These are phyloP conservation scores for Dalbergia cultrata DNA, from an alignment of 306 rosid species.

Conservation along the genomic window DNA sequence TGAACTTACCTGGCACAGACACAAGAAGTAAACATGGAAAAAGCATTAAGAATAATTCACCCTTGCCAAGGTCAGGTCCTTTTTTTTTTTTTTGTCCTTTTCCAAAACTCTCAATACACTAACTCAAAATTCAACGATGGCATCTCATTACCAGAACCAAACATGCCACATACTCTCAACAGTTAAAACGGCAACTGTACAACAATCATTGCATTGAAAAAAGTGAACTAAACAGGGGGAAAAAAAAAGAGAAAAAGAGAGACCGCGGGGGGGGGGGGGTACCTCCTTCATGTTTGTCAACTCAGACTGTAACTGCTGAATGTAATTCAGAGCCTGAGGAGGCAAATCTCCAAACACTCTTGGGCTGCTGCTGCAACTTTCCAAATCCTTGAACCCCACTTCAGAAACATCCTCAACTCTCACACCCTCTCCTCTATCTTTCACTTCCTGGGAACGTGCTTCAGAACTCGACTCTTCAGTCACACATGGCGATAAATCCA, in stretches of 20 bases:
- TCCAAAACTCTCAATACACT: background rate
- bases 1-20: background rate
- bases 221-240: background rate
- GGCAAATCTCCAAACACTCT: conserved; percentile 69
- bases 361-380: conserved; percentile 45
- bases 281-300: conserved; percentile 71
- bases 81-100: too few relatives aligned
- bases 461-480: conserved; percentile 44
- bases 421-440: conserved; percentile 44
- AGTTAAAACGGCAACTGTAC: conserved; percentile 7
- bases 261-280: background rate
- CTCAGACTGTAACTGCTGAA: conserved; percentile 80
- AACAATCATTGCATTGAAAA: conserved; percentile 8
- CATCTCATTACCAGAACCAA: conserved; percentile 19
- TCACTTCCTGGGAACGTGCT: conserved; percentile 43
- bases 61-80: too few relatives aligned
- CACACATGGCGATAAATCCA: conserved; percentile 61
- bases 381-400: conserved; percentile 51
- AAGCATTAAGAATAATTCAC: too few relatives aligned
- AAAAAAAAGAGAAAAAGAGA: background rate
- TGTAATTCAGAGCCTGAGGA: conserved; percentile 77
- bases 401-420: conserved; percentile 50
- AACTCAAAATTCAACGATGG: conserved; percentile 20
- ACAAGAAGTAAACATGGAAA: too few relatives aligned
- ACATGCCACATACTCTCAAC: conserved; percentile 12